Evolutionary conservation across 2,329 filamentous ascomycete species (phyloP), one percentile per base, ranked within the genome.

Genomic region (Xylaria multiplex): DNA sequence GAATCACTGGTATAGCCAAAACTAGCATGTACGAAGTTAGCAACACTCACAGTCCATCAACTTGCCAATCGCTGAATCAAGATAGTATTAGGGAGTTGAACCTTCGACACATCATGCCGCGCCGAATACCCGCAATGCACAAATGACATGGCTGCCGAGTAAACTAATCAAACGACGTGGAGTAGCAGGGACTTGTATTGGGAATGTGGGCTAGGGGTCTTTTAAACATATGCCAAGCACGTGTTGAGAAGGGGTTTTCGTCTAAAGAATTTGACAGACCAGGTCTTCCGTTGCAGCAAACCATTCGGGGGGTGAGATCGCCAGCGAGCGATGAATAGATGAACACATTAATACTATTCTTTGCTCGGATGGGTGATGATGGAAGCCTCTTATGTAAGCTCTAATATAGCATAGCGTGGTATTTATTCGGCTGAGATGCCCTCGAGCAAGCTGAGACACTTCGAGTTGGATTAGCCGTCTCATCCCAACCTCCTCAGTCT

Each of bases 401-500:
- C 43, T 48, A 35, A 61, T 48, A 52, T 53, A 49, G 46, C 56
- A 37, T 53, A 64, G 53, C 43, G 56, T 57, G 42, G 53, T 58
- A 66, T 27, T 27, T 27, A 27, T 56, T 64, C 30, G 62, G 53
- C 37, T 42, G 30, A 45, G n/a, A 52, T 52, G 58, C 62, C 68
- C 71, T 73, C 70, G 68, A 70, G 60, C 64, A 70, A 61, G 27
- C 62, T 74, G 74, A 74, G 71, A 76, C 74, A 67, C 50, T 66
- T 65, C 37, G 63, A 56, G 74, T 76, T 64, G 68, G 73, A 76
- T 76, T 59, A 69, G 59, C 72, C 65, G 74, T 76, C 74, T 76
- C 74, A 74, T 75, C 73, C 68, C 67, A 70, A 72, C 70, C 71
- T 75, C 59, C 54, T 53, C 70, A 49, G 68, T 73, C 70, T 72